Percentiles rank a stretch among this genome's conserved stretches.
Conservation (phyloP, 2,329 filamentous ascomycete species). For the Calycina herbarum region DNA sequence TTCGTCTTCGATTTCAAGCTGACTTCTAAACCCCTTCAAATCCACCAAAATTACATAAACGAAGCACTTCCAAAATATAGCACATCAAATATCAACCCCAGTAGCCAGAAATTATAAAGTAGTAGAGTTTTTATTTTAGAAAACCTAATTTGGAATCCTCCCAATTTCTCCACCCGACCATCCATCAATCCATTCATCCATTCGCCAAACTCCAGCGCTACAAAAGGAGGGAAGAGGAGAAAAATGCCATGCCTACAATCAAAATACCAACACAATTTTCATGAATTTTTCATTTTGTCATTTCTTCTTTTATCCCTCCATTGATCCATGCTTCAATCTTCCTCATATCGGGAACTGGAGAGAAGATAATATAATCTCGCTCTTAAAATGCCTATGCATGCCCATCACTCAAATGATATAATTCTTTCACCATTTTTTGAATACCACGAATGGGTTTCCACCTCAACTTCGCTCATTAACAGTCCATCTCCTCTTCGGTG, state of each 20-base stretch:
- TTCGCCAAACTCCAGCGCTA: conserved; percentile 18
- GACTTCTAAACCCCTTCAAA: too few relatives aligned
- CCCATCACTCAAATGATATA: neutral
- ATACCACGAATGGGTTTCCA: neutral
- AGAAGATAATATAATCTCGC: neutral
- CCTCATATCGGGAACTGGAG: neutral
- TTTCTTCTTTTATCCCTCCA: neutral
- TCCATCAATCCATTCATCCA: neutral
- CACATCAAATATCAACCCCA: too few relatives aligned
- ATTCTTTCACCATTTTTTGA: neutral
- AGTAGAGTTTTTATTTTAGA: too few relatives aligned
- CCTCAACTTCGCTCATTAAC: conserved; percentile 45
- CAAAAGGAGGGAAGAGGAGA: neutral
- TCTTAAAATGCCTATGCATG: neutral
- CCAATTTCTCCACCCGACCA: neutral
- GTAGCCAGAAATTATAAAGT: too few relatives aligned
- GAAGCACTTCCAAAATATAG: too few relatives aligned
- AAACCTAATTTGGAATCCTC: neutral
- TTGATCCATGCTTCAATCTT: neutral
- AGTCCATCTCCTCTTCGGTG: conserved; percentile 56
- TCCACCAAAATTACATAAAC: too few relatives aligned
- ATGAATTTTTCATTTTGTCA: neutral
- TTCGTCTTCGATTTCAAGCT: too few relatives aligned
- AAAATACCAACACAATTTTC: neutral
- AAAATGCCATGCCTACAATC: neutral